Conservation (phyloP, 2,329 filamentous ascomycete genomes). For the Talaromyces verruculosus region DNA sequence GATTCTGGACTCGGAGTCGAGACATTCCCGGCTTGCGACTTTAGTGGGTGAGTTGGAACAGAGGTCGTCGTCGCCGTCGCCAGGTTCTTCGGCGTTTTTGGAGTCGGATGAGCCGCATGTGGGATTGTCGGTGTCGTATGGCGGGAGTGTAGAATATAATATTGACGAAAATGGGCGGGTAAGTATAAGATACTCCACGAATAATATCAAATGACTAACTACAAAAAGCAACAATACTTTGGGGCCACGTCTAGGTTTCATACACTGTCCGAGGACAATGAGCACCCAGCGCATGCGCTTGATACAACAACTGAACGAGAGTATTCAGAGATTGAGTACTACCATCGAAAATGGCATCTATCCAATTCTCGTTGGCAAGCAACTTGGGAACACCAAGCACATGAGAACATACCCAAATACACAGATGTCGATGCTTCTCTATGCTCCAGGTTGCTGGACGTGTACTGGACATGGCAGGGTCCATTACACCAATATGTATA, state of each 20-base stretch:
- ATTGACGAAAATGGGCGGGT: conserved; percentile 23
- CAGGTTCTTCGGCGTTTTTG: conserved; percentile 9
- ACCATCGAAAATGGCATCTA: conserved; percentile 23
- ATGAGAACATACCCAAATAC: conserved; percentile 18
- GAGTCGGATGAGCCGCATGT: conserved; percentile 17
- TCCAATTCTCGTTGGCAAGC: conserved; percentile 22
- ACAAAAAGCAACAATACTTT: conserved; percentile 20
- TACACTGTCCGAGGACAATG: conserved; percentile 16
- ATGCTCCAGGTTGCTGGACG: conserved; percentile 22
- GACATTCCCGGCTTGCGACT: conserved; percentile 19
- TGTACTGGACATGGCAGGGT: conserved; percentile 28
- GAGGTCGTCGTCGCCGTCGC: conserved; percentile 4
- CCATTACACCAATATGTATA: conserved; percentile 28
- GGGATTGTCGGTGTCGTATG: conserved; percentile 17
- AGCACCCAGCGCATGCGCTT: neutral
- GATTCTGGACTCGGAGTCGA: conserved; percentile 18
- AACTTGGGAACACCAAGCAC: conserved; percentile 20
- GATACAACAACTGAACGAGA: conserved; percentile 14
- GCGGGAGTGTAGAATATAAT: conserved; percentile 20
- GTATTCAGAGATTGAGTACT: conserved; percentile 19
- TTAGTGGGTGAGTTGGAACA: conserved; percentile 9
- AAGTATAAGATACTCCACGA: neutral
- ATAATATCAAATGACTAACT: neutral
- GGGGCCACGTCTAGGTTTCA: conserved; percentile 24
- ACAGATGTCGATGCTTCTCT: conserved; percentile 17